Evolutionary conservation across 805 yeast genomes (phyloP), one percentile per base, ranked within the genome.

Genomic region (Ogataea thermomethanolica): DNA sequence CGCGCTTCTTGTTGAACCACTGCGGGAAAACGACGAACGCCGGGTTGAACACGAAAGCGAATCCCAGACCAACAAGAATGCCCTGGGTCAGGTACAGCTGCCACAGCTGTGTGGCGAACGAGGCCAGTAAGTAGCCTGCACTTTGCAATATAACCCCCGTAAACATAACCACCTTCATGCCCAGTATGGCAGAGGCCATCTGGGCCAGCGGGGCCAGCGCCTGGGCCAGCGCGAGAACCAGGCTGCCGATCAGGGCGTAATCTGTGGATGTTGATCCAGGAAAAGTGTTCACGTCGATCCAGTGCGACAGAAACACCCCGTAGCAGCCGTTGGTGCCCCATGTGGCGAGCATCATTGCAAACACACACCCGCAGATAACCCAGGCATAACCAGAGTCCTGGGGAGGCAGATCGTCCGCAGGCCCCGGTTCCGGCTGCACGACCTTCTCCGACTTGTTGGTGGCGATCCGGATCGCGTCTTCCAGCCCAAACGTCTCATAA

Each of bases 311-410:
- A 47, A 75, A 79, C 3, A 81, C 76, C 36, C 84, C 85, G 55
- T 73, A 82, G 10, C 78, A 76, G 8, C 72, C 62, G 45, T 79
- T 80, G 51, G 78, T 70, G 3, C 90, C 90, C 87, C 87, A 82
- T 0, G 85, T 73, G 17, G 73, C 60, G 45, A 78, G 56, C n/a
- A 74, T 41, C 12, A 70, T 62, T 1, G 71, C 66, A 29, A 76
- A 72, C 15, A 69, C 46, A 12, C 70, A 68, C 8, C 74, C 65
- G 9, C 51, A 42, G 20, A 54, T 43, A 0, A 77, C 73, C 85
- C 86, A 81, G 3, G 81, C 81, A 49, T 79, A 78, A 0, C 86
- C 85, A 15, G 78, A 77, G 53, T 69, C 59, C n/a, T 41, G 32
- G 9, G 78, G 76, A 0, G 68, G 67, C 8, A 47, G 39, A 9